phyloP scores from a whole-genome alignment of 768 basidiomycete species.

The Hygrophorus russula region DNA sequence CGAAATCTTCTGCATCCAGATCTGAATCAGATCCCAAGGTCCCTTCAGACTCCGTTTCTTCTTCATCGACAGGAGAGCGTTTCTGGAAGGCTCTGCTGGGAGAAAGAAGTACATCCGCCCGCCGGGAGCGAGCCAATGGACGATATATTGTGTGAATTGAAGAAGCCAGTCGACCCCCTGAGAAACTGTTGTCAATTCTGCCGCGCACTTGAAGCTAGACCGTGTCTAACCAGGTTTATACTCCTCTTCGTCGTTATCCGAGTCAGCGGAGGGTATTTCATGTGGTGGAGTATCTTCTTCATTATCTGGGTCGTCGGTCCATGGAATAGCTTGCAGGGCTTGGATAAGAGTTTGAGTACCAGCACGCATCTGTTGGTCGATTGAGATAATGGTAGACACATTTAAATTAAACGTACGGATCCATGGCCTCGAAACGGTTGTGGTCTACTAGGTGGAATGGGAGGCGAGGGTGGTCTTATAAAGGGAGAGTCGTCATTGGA shows the following conservation, averaged over 20 bases:
- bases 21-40: constrained; percentile 26
- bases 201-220: background rate
- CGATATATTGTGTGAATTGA: constrained; percentile 85
- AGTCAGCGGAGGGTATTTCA: constrained; percentile 29
- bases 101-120: constrained; percentile 19
- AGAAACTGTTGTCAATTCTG: constrained; percentile 1
- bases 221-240: constrained; percentile 23
- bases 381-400: constrained; percentile 6
- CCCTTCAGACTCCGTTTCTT: constrained; percentile 23
- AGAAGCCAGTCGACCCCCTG: constrained; percentile 52
- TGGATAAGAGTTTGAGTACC: constrained; percentile 87
- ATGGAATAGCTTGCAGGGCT: constrained; percentile 77
- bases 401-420: constrained; percentile 39
- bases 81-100: constrained; percentile 12
- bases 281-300: constrained; percentile 48
- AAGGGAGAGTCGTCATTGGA: constrained; percentile 48
- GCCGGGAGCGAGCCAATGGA: constrained; percentile 59
- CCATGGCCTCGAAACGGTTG: constrained; percentile 54
- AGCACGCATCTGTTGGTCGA: constrained; percentile 55
- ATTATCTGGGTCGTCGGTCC: constrained; percentile 58
- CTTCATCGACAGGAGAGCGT: constrained; percentile 16
- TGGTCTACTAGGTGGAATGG: constrained; percentile 26
- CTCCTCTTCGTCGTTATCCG: constrained; percentile 59
- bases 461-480: constrained; percentile 64
- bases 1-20: constrained; percentile 47